phyloP scores from a whole-genome alignment of 2,329 filamentous ascomycete genomes.

The Reticulascus tulasneorum region DNA sequence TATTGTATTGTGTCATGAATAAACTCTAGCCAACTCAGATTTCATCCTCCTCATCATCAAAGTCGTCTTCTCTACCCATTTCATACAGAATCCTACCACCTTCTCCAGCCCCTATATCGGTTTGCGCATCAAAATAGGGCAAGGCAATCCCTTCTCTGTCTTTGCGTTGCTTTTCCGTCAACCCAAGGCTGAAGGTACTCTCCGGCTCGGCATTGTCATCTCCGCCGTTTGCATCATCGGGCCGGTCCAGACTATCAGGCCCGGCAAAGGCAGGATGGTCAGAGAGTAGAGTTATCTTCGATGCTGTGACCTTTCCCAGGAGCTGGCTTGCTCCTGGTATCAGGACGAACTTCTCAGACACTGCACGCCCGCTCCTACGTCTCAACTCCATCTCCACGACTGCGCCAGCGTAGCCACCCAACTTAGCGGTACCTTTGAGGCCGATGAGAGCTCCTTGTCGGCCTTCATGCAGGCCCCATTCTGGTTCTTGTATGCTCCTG shows the following conservation, averaged over 20 bases:
- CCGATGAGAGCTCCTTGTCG: constrained; percentile 76
- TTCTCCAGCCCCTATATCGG: constrained; percentile 70
- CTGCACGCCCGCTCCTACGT: constrained; percentile 73
- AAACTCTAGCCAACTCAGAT: too few relatives aligned
- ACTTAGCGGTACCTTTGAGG: constrained; percentile 46
- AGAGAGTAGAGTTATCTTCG: constrained; percentile 58
- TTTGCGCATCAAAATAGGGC: constrained; percentile 96
- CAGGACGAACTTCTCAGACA: constrained; percentile 63
- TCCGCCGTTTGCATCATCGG: constrained; percentile 26
- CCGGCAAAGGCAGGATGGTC: constrained; percentile 70
- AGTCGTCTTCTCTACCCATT: constrained; percentile 94
- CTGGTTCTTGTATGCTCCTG: constrained; percentile 69
- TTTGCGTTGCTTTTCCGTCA: constrained; percentile 85
- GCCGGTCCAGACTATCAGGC: constrained; percentile 31
- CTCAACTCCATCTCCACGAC: constrained; percentile 85
- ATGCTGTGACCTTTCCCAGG: constrained; percentile 5
- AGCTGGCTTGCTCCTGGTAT: constrained; percentile 21
- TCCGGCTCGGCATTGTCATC: constrained; percentile 56
- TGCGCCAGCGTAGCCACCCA: constrained; percentile 39
- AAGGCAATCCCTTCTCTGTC: constrained; percentile 87
- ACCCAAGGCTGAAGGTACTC: constrained; percentile 78
- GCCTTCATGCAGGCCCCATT: constrained; percentile 73
- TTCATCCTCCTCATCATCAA: constrained; percentile 94
- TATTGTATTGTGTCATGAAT: too few relatives aligned
- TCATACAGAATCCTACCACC: constrained; percentile 94